Conservation (phyloP, 192 early-diverging fungal genomes). For the Backusella parvicylindrica region DNA sequence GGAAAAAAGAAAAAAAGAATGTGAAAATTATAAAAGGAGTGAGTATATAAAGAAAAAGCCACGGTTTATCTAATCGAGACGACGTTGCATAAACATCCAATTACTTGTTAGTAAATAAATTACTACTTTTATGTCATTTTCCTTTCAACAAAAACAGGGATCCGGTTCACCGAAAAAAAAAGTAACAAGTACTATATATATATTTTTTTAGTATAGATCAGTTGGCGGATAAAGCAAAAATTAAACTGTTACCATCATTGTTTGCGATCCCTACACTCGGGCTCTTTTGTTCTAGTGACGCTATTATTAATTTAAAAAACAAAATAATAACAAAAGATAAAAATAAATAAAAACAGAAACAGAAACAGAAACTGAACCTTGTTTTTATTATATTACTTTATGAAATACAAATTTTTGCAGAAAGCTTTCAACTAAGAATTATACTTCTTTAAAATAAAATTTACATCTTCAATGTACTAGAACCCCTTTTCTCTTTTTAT, state of each 20-base stretch:
- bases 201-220: not conserved
- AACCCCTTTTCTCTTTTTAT: not conserved
- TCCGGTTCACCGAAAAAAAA: not conserved
- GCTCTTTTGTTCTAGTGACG: not conserved
- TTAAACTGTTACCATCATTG: slow-evolving; percentile 1
- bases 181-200: not conserved
- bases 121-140: not conserved
- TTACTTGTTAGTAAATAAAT: not conserved
- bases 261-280: not conserved
- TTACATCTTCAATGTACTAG: not conserved
- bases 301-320: slow-evolving; percentile 2
- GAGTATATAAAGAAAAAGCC: not conserved
- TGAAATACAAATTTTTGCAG: not conserved
- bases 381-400: not conserved
- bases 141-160: not conserved
- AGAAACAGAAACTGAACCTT: not conserved
- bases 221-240: not conserved
- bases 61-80: not conserved
- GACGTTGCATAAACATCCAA: not conserved
- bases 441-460: not conserved
- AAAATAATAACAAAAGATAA: not conserved
- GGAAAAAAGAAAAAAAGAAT: not conserved
- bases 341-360: slow-evolving; percentile 2
- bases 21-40: not conserved
- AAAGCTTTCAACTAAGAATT: not conserved